Evolutionary conservation across 1,139 yeast species (phyloP).

Genomic region (Blastobotrys indianensis): DNA sequence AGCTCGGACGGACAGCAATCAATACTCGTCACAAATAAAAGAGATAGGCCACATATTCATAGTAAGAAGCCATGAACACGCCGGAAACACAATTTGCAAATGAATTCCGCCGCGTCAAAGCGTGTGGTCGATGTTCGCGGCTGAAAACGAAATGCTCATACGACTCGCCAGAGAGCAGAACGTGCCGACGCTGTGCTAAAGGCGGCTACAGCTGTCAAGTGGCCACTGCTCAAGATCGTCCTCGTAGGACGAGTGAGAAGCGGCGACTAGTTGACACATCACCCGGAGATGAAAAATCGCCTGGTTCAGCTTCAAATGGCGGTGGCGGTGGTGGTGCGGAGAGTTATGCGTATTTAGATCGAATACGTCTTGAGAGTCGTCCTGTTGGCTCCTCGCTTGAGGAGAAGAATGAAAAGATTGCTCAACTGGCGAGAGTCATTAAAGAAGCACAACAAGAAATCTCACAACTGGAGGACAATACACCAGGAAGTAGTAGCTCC

Average conservation of each 20-base stretch:
- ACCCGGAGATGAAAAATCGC: not conserved
- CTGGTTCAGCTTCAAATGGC: not conserved
- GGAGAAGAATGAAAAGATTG: not conserved
- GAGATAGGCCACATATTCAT: not conserved
- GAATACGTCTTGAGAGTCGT: too few relatives aligned
- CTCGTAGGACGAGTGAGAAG: not conserved
- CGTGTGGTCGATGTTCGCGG: slow-evolving; percentile 55
- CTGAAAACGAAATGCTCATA: slow-evolving; percentile 51
- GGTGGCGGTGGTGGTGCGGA: not conserved
- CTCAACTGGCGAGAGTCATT: not conserved
- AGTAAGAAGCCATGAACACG: not conserved
- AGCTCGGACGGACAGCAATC: not conserved
- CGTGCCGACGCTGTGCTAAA: slow-evolving; percentile 46
- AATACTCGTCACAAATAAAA: not conserved
- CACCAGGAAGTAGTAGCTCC: too few relatives aligned
- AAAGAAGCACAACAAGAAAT: slow-evolving; percentile 3
- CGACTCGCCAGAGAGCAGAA: slow-evolving; percentile 42
- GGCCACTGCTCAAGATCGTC: not conserved
- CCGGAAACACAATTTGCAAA: slow-evolving; percentile 10
- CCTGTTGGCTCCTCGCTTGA: not conserved
- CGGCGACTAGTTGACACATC: not conserved
- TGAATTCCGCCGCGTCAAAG: slow-evolving; percentile 43
- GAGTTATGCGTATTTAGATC: too few relatives aligned
- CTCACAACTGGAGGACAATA: not conserved
- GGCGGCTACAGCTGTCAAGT: slow-evolving; percentile 11